Evolutionary conservation across 169 alveolate species (phyloP).

Genomic region (Eimeria maxima): DNA sequence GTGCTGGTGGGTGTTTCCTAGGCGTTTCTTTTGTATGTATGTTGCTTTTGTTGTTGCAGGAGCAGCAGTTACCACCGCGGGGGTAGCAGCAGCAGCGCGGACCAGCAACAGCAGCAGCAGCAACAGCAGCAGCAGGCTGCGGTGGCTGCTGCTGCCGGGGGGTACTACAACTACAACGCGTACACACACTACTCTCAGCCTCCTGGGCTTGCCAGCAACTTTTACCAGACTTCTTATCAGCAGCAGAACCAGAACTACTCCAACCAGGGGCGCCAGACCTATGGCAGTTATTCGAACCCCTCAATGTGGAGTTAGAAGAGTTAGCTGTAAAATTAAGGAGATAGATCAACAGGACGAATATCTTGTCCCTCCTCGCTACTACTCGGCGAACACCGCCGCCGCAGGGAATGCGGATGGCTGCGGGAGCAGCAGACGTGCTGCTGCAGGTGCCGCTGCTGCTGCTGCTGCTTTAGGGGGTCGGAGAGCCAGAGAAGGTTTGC

Average conservation of each 20-base stretch:
- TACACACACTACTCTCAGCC: constrained; percentile 77
- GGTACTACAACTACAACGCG: constrained; percentile 63
- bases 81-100: constrained; percentile 67
- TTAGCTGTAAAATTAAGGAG: neutral
- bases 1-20: neutral
- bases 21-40: neutral
- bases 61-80: constrained; percentile 65
- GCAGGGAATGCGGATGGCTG: constrained; percentile 4
- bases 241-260: constrained; percentile 54
- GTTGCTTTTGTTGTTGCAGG: constrained; percentile 12
- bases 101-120: constrained; percentile 77
- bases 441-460: neutral
- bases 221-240: constrained; percentile 66
- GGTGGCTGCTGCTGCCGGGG: constrained; percentile 76
- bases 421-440: constrained; percentile 4
- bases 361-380: neutral
- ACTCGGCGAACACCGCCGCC: neutral
- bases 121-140: constrained; percentile 74
- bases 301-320: constrained; percentile 57
- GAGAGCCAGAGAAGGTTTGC: neutral
- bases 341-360: neutral
- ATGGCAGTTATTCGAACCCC: constrained; percentile 67
- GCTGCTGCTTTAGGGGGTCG: neutral
- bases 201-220: constrained; percentile 73
- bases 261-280: constrained; percentile 69